Evolutionary conservation across 345 rosid genomes (phyloP).

Genomic region (Sisymbrium altissimum): DNA sequence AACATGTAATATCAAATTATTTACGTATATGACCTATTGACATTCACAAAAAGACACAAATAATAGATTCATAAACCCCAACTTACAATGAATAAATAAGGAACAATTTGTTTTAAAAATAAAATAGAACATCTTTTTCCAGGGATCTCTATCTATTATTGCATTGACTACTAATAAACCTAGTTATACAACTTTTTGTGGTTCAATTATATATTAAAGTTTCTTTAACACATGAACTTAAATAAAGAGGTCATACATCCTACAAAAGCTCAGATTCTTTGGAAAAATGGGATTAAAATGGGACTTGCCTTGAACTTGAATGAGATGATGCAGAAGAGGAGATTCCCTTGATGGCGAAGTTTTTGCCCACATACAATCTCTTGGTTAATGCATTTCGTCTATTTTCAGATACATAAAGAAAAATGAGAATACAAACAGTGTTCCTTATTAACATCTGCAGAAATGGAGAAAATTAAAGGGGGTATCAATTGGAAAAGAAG

Average conservation of each 20-base stretch:
- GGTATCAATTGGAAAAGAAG: not conserved
- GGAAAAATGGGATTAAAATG: not conserved
- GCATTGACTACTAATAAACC: no score
- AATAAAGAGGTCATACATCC: not conserved
- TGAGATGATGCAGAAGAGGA: constrained; percentile 28
- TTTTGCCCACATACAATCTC: constrained; percentile 15
- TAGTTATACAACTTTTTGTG: no score
- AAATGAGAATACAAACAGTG: constrained; percentile 10
- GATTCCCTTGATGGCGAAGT: constrained; percentile 3
- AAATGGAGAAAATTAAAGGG: constrained; percentile 10
- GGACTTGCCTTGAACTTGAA: constrained; percentile 22
- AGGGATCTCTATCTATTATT: not conserved
- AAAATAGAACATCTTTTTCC: not conserved
- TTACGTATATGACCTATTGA: no score
- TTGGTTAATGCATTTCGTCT: constrained; percentile 17
- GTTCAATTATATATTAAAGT: not conserved
- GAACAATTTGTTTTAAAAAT: no score
- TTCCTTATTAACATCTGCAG: not conserved
- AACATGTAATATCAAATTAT: no score
- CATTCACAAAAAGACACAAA: no score
- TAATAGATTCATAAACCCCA: no score
- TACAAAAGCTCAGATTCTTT: not conserved
- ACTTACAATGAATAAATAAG: no score
- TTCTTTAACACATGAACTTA: not conserved
- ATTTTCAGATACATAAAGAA: not conserved